Evolutionary conservation across 257 asterid species (phyloP).

Genomic region (Penstemon eatonii): DNA sequence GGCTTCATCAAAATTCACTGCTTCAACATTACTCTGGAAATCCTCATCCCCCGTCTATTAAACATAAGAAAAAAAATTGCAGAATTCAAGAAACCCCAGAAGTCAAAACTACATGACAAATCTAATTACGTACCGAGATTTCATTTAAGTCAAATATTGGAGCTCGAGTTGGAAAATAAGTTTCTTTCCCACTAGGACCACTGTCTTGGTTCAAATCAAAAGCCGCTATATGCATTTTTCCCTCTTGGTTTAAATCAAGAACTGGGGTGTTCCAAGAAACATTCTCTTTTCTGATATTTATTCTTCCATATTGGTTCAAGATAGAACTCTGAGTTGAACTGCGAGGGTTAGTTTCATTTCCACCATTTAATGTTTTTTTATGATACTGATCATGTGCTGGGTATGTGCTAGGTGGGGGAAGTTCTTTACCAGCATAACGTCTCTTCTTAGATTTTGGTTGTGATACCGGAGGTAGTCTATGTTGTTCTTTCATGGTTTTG

Average conservation of each 20-base stretch:
- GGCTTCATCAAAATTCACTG: slow-evolving; percentile 42
- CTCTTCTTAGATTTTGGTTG: slow-evolving; percentile 39
- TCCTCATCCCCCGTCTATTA: slow-evolving; percentile 60
- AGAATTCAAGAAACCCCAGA: neutral
- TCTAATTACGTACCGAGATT: slow-evolving; percentile 55
- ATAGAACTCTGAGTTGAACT: slow-evolving; percentile 24
- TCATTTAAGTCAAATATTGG: slow-evolving; percentile 83
- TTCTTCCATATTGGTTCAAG: slow-evolving; percentile 40
- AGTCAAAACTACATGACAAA: neutral
- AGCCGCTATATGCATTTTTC: slow-evolving; percentile 32
- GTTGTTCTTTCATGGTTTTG: too few species aligned
- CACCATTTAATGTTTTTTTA: slow-evolving; percentile 32
- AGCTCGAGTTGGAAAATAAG: slow-evolving; percentile 48
- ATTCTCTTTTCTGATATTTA: slow-evolving; percentile 36
- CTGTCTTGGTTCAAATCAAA: slow-evolving; percentile 65
- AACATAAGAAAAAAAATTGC: neutral
- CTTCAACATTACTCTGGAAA: slow-evolving; percentile 38
- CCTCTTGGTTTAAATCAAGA: slow-evolving; percentile 43
- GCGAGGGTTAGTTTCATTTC: slow-evolving; percentile 32
- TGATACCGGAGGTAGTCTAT: slow-evolving; percentile 40
- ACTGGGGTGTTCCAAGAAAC: slow-evolving; percentile 14
- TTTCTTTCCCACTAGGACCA: slow-evolving; percentile 40
- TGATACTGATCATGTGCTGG: slow-evolving; percentile 32
- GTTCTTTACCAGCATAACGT: slow-evolving; percentile 35
- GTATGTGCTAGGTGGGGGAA: slow-evolving; percentile 7